Conservation (phyloP, 495 filamentous ascomycete species). For the Cudoniella acicularis region DNA sequence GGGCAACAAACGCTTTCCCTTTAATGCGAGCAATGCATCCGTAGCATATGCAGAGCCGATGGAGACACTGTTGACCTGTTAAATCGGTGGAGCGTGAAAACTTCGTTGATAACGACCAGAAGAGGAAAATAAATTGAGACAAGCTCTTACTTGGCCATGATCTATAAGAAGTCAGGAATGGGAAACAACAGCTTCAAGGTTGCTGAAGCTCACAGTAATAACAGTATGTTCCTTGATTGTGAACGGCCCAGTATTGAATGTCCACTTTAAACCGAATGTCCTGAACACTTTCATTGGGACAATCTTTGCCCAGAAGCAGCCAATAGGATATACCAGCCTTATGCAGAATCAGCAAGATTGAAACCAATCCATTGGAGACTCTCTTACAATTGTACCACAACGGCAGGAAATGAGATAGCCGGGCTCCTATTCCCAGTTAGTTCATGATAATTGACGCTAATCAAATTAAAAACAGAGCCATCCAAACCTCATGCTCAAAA, state of each 20-base stretch:
- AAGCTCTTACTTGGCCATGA: constrained; percentile 61
- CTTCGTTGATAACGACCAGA: too few relatives aligned
- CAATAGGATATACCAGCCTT: constrained; percentile 13
- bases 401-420: constrained; percentile 51
- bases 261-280: constrained; percentile 52
- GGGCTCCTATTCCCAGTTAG: constrained; percentile 19
- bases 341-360: constrained; percentile 40
- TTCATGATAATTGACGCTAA: neutral
- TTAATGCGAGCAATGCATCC: constrained; percentile 42
- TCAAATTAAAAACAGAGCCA: neutral
- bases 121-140: too few relatives aligned
- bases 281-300: constrained; percentile 49
- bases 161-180: constrained; percentile 59
- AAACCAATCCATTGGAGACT: constrained; percentile 50
- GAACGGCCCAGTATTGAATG: constrained; percentile 68
- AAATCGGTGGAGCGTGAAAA: too few relatives aligned
- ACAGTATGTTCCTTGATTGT: constrained; percentile 77
- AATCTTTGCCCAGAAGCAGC: constrained; percentile 25
- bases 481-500: constrained; percentile 67
- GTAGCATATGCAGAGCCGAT: constrained; percentile 43
- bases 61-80: constrained; percentile 42
- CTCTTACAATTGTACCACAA: constrained; percentile 55
- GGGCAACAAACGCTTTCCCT: constrained; percentile 26
- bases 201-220: constrained; percentile 69
- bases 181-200: neutral